Conservation (phyloP, 2,329 filamentous ascomycete species). For the Sordariomycetes sp. region DNA sequence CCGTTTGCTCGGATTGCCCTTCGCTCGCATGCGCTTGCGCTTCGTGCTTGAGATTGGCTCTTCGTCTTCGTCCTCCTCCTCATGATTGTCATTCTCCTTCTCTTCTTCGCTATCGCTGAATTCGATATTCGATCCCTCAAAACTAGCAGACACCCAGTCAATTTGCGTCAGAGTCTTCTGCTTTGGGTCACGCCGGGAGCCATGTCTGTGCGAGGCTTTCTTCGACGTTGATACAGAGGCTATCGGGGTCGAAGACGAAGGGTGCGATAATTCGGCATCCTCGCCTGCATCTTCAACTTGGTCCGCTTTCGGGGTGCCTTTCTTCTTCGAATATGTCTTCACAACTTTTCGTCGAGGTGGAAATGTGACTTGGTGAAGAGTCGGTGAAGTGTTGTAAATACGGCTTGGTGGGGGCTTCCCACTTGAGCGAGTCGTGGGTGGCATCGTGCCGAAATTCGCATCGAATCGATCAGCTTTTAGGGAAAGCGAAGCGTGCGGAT, state of each 20-base stretch:
- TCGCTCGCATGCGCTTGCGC: slow-evolving; percentile 11
- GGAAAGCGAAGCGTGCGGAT: too few species aligned
- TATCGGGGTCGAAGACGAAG: not conserved
- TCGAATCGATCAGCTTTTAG: too few species aligned
- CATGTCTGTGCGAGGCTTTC: not conserved
- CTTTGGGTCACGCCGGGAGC: slow-evolving; percentile 13
- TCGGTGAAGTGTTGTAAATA: slow-evolving; percentile 26
- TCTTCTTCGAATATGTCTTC: slow-evolving; percentile 23
- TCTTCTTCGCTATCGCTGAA: slow-evolving; percentile 18
- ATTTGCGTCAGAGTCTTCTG: slow-evolving; percentile 35
- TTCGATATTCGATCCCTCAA: too few species aligned
- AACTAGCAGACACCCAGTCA: slow-evolving; percentile 22
- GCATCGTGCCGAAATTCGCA: slow-evolving; percentile 14
- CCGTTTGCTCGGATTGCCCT: slow-evolving; percentile 12
- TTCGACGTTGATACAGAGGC: not conserved
- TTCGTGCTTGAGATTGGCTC: not conserved
- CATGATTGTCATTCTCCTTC: slow-evolving; percentile 8
- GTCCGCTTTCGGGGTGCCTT: slow-evolving; percentile 8
- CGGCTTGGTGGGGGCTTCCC: slow-evolving; percentile 24
- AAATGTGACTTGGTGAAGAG: slow-evolving; percentile 28
- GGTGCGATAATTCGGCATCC: not conserved
- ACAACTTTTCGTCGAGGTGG: slow-evolving; percentile 22
- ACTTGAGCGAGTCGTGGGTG: slow-evolving; percentile 26
- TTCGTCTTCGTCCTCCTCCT: slow-evolving; percentile 8
- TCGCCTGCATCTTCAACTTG: slow-evolving; percentile 1